A percentile compares a stretch with the other conserved stretches of the same genome.
These are phyloP conservation scores for Gossypium longicalyx DNA, from an alignment of 345 rosid species.

Conservation along the genomic window DNA sequence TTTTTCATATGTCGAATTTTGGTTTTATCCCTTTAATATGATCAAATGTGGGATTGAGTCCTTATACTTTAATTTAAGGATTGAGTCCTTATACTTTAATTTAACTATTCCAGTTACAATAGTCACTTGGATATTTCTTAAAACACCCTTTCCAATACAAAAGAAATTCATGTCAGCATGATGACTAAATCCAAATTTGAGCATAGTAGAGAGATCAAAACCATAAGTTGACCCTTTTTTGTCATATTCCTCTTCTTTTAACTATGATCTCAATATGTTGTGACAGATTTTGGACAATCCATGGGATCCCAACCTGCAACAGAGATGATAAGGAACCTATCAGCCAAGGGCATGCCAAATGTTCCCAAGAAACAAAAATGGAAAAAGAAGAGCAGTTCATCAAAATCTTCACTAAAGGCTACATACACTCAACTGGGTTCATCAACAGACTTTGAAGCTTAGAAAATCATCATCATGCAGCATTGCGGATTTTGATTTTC, in stretches of 20 bases:
- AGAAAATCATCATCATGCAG: conserved; percentile 8
- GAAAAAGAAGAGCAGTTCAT: conserved; percentile 41
- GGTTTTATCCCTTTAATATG: too few relatives aligned
- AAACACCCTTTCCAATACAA: background rate
- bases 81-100: too few relatives aligned
- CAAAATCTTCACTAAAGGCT: conserved; percentile 34
- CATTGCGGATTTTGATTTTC: background rate
- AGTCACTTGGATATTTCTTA: too few relatives aligned
- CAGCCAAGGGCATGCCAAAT: conserved; percentile 31
- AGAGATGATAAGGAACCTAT: conserved; percentile 26
- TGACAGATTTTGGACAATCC: conserved; percentile 41
- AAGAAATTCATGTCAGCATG: too few relatives aligned
- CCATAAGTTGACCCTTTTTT: background rate
- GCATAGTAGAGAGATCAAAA: too few relatives aligned
- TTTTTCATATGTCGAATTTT: too few relatives aligned
- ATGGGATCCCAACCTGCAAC: conserved; percentile 29
- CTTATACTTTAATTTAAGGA: too few relatives aligned
- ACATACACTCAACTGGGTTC: conserved; percentile 23
- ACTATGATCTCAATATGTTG: background rate
- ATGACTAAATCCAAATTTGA: too few relatives aligned
- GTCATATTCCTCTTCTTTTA: background rate
- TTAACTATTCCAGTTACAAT: background rate
- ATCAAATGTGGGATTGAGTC: too few relatives aligned
- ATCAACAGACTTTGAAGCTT: conserved; percentile 16
- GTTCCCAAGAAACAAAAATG: conserved; percentile 47